Evolutionary conservation across 1,139 yeast genomes (phyloP), one percentile per base, ranked within the genome.

Genomic region (Eremothecium cymbalariae): DNA sequence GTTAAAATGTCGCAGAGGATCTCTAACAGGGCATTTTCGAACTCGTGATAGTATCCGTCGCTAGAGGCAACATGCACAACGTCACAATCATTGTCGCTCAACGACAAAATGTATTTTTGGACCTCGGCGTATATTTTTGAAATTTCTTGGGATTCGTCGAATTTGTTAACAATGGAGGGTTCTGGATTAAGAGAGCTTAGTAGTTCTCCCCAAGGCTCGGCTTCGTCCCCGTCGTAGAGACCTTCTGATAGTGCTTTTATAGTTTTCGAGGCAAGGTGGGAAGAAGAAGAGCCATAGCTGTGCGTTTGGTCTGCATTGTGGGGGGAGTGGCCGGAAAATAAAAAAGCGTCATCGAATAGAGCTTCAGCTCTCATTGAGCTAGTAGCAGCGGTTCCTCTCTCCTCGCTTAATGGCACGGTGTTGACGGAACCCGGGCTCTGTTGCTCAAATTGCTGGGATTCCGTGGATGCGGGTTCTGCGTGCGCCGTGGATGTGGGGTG

Each of bases 231-330:
- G n/a, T n/a, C n/a, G n/a, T 11, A 12, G 24, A 17, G 6, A n/a
- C 31, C 12, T 13, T 51, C 53, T 11, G 55, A 51, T 11, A 47
- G 35, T 2, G 60, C 54, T 25, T 60, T 47, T 47, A 59, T 53
- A 8, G 61, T 50, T 38, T 62, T 47, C 36, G 65, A 64, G 0
- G 64, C 63, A 29, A 61, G 51, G 36, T 59, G 63, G 1, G 62
- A 49, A 41, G 64, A 59, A 5, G 60, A 54, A 2, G 58, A 50
- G n/a, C 37, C 23, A 18, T 18, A 25, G 26, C 23, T 28, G 25
- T 25, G 28, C 13, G 20, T 21, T n/a, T 25, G 25, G 11, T 32
- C 34, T 8, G 27, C 18, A 27, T 34, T 39, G 34, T 39, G 33
- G 3, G 34, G 29, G 19, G 26, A 20, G 17, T 39, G 35, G 4